Evolutionary conservation across 1,284 basidiomycete species (phyloP).

Genomic region (Mycena sp.): DNA sequence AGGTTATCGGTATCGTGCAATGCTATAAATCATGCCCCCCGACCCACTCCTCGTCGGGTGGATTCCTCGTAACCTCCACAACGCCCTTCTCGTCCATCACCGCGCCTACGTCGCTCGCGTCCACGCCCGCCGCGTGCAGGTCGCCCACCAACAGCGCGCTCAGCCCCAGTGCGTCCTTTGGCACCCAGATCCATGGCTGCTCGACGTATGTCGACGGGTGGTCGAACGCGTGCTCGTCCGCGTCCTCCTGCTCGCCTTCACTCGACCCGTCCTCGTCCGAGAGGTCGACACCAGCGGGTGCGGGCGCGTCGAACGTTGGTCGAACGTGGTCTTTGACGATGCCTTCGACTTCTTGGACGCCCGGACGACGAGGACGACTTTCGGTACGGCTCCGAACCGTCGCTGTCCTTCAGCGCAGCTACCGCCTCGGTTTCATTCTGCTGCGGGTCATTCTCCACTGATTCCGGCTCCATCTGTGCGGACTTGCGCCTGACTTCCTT

Average conservation of each 20-base stretch:
- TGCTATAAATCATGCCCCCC: slow-evolving; percentile 48
- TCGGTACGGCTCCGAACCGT: slow-evolving; percentile 25
- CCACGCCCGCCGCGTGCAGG: slow-evolving; percentile 50
- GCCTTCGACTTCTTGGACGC: slow-evolving; percentile 31
- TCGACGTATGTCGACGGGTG: slow-evolving; percentile 70
- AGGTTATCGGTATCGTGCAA: background rate
- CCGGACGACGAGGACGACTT: slow-evolving; percentile 25
- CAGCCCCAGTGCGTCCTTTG: slow-evolving; percentile 67
- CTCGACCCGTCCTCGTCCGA: slow-evolving; percentile 37
- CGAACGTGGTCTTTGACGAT: background rate
- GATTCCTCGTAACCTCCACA: slow-evolving; percentile 61
- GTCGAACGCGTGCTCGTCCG: slow-evolving; percentile 59
- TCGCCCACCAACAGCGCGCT: slow-evolving; percentile 60
- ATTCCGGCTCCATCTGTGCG: background rate
- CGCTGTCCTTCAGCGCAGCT: slow-evolving; percentile 16
- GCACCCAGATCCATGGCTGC: slow-evolving; percentile 74
- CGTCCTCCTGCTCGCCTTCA: slow-evolving; percentile 35
- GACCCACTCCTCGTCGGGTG: slow-evolving; percentile 58
- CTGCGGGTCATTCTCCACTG: background rate
- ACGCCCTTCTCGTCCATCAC: slow-evolving; percentile 59
- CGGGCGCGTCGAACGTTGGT: slow-evolving; percentile 23
- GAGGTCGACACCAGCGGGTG: slow-evolving; percentile 28
- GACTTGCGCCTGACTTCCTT: slow-evolving; percentile 21
- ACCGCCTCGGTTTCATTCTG: slow-evolving; percentile 12
- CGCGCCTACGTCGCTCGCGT: slow-evolving; percentile 61